Evolutionary conservation across 2,329 filamentous ascomycete species (phyloP).

Genomic region (Xylaria sp.): DNA sequence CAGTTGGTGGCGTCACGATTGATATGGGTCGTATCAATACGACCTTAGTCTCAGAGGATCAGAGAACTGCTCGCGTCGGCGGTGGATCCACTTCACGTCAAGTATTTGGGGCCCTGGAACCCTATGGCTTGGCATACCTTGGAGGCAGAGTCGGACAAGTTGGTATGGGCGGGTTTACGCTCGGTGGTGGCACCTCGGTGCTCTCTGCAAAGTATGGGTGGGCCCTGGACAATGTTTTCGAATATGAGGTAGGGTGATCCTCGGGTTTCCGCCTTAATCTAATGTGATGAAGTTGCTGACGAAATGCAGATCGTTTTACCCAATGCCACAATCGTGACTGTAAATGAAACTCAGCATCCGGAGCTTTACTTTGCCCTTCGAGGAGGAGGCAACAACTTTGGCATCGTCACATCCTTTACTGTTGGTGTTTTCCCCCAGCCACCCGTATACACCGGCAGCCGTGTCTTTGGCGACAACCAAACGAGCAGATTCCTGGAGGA

Average conservation of each 20-base stretch:
- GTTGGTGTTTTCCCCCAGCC: constrained; percentile 19
- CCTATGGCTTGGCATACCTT: constrained; percentile 30
- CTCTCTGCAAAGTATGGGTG: constrained; percentile 26
- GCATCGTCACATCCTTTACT: constrained; percentile 10
- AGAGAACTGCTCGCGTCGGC: constrained; percentile 21
- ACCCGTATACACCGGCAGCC: constrained; percentile 16
- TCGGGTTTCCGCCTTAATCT: neutral
- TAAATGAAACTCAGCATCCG: constrained; percentile 1
- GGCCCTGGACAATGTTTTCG: constrained; percentile 10
- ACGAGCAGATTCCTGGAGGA: constrained; percentile 22
- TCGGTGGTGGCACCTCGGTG: constrained; percentile 34
- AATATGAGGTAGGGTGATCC: constrained; percentile 10
- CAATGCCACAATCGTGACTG: neutral
- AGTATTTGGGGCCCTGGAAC: constrained; percentile 36
- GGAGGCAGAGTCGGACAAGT: constrained; percentile 35
- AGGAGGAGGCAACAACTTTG: constrained; percentile 15
- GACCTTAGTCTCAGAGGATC: constrained; percentile 45
- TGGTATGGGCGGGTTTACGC: constrained; percentile 28
- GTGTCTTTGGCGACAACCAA: constrained; percentile 15
- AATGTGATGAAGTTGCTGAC: too few relatives aligned
- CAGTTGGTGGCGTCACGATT: constrained; percentile 50
- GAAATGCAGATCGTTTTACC: constrained; percentile 2
- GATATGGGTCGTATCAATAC: constrained; percentile 47
- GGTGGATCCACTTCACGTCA: constrained; percentile 27
- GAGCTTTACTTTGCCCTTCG: constrained; percentile 9